These are phyloP conservation scores for Toxicodendron radicans DNA, from an alignment of 345 rosid species.

Conservation along the genomic window DNA sequence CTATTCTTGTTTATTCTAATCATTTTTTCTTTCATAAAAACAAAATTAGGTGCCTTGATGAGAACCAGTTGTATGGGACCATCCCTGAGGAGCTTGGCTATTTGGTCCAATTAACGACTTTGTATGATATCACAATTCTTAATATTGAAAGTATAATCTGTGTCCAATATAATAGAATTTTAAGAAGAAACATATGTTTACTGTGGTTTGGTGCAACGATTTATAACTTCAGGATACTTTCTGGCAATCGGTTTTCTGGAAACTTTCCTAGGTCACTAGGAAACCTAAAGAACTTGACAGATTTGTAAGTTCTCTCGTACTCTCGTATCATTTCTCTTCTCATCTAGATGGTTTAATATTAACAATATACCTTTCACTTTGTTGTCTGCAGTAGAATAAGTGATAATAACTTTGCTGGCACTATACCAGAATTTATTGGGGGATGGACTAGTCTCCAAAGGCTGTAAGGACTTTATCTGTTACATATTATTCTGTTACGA, in stretches of 20 bases:
- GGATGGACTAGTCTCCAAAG: conserved; percentile 13
- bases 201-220: neutral
- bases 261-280: neutral
- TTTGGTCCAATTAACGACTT: conserved; percentile 7
- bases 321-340: neutral
- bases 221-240: neutral
- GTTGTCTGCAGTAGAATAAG: conserved; percentile 19
- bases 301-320: neutral
- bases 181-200: neutral
- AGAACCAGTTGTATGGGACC: conserved; percentile 17
- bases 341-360: neutral
- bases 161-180: neutral
- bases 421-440: conserved; percentile 19
- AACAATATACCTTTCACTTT: neutral
- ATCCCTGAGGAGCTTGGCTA: conserved; percentile 23
- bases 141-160: neutral
- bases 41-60: conserved; percentile 16
- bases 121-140: conserved; percentile 13
- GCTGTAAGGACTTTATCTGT: conserved; percentile 13
- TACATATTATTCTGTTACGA: no score
- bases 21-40: neutral
- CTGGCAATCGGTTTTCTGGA: neutral
- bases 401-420: conserved; percentile 21
- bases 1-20: neutral
- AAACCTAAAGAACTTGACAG: neutral